Percentiles rank a stretch among this genome's conserved stretches.
Conservation (phyloP, 139 green algal genomes). For the Chlamydomonas sphaeroides region DNA sequence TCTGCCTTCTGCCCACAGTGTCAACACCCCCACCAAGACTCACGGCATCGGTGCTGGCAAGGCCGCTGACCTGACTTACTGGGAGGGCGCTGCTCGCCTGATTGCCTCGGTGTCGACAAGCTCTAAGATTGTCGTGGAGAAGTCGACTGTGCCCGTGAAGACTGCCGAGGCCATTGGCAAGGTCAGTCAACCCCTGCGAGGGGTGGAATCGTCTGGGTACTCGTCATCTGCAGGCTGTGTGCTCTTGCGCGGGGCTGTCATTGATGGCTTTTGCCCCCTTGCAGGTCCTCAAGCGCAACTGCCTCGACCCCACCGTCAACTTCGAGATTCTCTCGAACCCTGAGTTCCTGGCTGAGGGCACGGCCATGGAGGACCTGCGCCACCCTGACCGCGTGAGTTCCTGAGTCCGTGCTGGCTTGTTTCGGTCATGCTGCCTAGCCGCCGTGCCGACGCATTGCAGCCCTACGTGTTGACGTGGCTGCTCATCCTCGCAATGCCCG, state of each 20-base stretch:
- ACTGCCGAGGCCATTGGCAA: slow-evolving; percentile 98
- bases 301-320: slow-evolving; percentile 70
- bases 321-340: slow-evolving; percentile 98
- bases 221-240: no score
- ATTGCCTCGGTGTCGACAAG: slow-evolving; percentile 89
- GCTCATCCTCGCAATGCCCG: no score
- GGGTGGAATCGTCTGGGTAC: no score
- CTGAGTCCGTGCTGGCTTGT: neutral
- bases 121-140: slow-evolving; percentile 99
- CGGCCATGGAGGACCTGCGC: slow-evolving; percentile 87
- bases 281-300: slow-evolving; percentile 86
- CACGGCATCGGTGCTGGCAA: slow-evolving; percentile 94
- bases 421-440: neutral
- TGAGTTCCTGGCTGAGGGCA: slow-evolving; percentile 94
- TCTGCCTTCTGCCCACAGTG: slow-evolving; percentile 58
- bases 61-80: slow-evolving; percentile 99
- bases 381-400: slow-evolving; percentile 80
- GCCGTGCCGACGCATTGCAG: no score
- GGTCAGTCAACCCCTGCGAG: slow-evolving; percentile 66
- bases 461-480: no score
- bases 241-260: no score
- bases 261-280: no score
- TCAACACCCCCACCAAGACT: slow-evolving; percentile 99
- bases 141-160: slow-evolving; percentile 99
- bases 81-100: slow-evolving; percentile 95